Conservation (phyloP, 805 yeast species). For the Saccharomyces eubayanus region DNA sequence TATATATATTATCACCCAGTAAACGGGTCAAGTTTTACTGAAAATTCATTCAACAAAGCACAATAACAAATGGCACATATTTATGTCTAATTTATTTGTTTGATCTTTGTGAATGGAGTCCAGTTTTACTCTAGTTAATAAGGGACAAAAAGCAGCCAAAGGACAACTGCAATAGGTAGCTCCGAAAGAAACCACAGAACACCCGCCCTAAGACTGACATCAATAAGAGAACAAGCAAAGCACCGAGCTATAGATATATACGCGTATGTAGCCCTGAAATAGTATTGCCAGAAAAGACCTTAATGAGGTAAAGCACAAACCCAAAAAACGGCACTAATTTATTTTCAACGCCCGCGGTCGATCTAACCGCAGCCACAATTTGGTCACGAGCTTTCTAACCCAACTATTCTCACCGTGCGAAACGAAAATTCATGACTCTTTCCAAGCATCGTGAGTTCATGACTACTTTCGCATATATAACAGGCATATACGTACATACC, state of each 20-base stretch:
- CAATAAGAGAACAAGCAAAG: background rate
- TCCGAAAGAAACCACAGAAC: too few relatives aligned
- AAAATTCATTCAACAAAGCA: too few relatives aligned
- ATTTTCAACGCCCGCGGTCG: background rate
- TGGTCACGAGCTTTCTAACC: background rate
- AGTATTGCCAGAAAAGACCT: background rate
- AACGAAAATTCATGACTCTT: background rate
- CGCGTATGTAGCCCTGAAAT: background rate
- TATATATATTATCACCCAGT: too few relatives aligned
- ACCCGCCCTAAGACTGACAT: too few relatives aligned
- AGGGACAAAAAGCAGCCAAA: too few relatives aligned
- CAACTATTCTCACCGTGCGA: background rate
- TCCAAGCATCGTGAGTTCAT: background rate
- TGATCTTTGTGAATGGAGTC: too few relatives aligned
- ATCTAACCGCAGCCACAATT: background rate
- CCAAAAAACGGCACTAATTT: background rate
- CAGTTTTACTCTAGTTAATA: too few relatives aligned
- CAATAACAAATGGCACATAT: too few relatives aligned
- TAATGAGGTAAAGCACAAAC: background rate
- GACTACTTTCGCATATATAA: background rate
- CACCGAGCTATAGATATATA: background rate
- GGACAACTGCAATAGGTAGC: too few relatives aligned
- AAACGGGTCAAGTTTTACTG: too few relatives aligned
- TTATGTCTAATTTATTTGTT: too few relatives aligned
- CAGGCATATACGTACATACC: background rate